Evolutionary conservation across 1,139 yeast genomes (phyloP), one percentile per base, ranked within the genome.

Genomic region (Maudiozyma humilis): DNA sequence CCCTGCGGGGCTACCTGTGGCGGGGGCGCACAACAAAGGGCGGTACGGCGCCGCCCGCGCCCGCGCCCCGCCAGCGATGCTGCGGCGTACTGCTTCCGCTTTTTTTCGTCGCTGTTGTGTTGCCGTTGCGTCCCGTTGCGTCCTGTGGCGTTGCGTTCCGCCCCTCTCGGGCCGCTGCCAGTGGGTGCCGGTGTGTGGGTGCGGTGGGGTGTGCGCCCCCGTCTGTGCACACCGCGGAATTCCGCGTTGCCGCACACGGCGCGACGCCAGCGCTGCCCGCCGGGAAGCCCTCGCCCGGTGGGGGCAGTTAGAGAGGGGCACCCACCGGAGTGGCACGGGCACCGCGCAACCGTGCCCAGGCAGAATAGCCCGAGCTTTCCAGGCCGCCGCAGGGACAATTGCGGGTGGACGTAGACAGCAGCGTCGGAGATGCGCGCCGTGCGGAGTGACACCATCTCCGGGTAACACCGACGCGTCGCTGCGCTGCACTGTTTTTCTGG

Each of bases 281-380:
- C n/a, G 27, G 27, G 27, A 23, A 23, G 27, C 8, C 27, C 27
- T 6, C 6, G 27, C 10, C 8, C 8, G 8, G 10, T 6, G 27
- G 27, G 8, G 27, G 27, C 8, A 6, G 27, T 6, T 10, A 23
- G 27, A 23, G 27, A 6, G 27, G 10, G 10, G 10, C 34, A 32
- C 34, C 16, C 10, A 6, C 18, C 18, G 34, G 40, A 30, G 27
- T 37, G 18, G 32, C 18, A 14, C 32, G 33, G 17, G n/a, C 25
- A 25, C 29, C 35, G 45, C 33, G 38, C 30, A 35, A n/a, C n/a
- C n/a, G n/a, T n/a, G n/a, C n/a, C 18, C 42, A 15, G 31, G 20
- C 34, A 32, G 32, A n/a, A n/a, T n/a, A n/a, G n/a, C n/a, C n/a
- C n/a, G n/a, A n/a, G n/a, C n/a, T n/a, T n/a, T n/a, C n/a, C n/a